Percentiles rank a stretch among this genome's conserved stretches.
Evolutionary conservation across 2,329 filamentous ascomycete species (phyloP).

Genomic region (Ceratocystis smalleyi): DNA sequence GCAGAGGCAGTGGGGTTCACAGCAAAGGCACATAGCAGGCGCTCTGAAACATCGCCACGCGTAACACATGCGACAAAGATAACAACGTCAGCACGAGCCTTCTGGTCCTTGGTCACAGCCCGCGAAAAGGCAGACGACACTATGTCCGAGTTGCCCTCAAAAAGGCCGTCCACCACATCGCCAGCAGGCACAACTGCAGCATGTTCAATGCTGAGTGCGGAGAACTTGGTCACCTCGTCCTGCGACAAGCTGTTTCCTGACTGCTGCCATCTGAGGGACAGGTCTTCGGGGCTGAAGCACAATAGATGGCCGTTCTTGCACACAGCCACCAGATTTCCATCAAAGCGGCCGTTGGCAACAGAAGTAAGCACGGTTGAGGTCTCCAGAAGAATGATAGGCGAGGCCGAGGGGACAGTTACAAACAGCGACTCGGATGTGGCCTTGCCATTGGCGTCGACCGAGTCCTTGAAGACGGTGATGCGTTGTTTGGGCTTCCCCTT

Average conservation of each 20-base stretch:
- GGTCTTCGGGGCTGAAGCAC: slow-evolving; percentile 42
- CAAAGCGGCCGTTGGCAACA: slow-evolving; percentile 8
- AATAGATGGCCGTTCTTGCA: slow-evolving; percentile 45
- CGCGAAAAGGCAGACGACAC: slow-evolving; percentile 16
- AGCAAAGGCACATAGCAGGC: slow-evolving; percentile 26
- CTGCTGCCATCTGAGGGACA: slow-evolving; percentile 34
- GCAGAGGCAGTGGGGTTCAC: slow-evolving; percentile 17
- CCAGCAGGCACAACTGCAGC: slow-evolving; percentile 31
- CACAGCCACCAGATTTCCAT: slow-evolving; percentile 34
- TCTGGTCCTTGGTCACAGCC: background rate
- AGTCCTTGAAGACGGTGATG: slow-evolving; percentile 45
- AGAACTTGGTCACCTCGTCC: slow-evolving; percentile 24
- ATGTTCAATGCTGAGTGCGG: slow-evolving; percentile 33
- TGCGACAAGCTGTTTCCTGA: slow-evolving; percentile 30
- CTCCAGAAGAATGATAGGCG: slow-evolving; percentile 21
- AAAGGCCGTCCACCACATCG: slow-evolving; percentile 39
- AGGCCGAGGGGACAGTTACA: slow-evolving; percentile 28
- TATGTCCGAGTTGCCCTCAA: slow-evolving; percentile 37
- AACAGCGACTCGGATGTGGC: slow-evolving; percentile 36
- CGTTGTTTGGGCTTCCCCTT: slow-evolving; percentile 26
- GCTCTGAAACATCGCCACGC: slow-evolving; percentile 19
- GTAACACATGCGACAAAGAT: slow-evolving; percentile 25
- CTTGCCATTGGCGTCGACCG: slow-evolving; percentile 35
- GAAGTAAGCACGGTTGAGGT: slow-evolving; percentile 13
- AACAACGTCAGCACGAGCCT: slow-evolving; percentile 35